Evolutionary conservation across 768 basidiomycete species (phyloP), one percentile per base, ranked within the genome.

Genomic region (Paxillus involutus): DNA sequence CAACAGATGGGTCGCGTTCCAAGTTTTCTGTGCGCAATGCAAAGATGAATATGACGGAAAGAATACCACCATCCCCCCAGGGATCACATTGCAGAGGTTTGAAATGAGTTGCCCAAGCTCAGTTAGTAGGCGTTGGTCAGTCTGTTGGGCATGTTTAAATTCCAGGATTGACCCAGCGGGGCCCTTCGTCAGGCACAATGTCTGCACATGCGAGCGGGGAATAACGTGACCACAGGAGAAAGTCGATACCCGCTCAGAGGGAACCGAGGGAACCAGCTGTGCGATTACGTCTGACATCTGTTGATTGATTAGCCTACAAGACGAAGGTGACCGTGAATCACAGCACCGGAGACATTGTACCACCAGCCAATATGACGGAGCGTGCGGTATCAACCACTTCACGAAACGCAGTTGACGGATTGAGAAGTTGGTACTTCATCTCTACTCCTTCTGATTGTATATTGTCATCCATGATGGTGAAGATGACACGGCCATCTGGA

Each of bases 341-440:
- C n/a, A 73, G 49, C 50, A 97, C 93, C n/a, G 96, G 96, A 7
- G 94, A 93, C 97, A 99, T 98, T 0, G 96, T 99, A 5, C 96
- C 96, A 9, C 96, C 96, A 8, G 97, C 96, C 37, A 99, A 76
- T 29, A 98, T 73, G n/a, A 98, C 86, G 3, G 89, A 81, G 36
- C 92, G 76, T 1, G 94, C 92, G 24, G 79, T 76, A 17, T 93
- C 85, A 1, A 92, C 83, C 6, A 98, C 81, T n/a, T 92, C 89
- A 51, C 79, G 75, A 64, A 98, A 98, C 53, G 86, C 79, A 6
- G 91, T 88, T 1, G 91, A 83, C 2, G 97, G 95, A 63, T 98
- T 98, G 21, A 99, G 80, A 17, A 94, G 84, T 57, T 97, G 90
- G 63, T 97, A 99, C 63, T 89, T 93, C 49, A 98, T 73, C 54